These are phyloP conservation scores for Pontederia paniculata DNA, from an alignment of 176 grass and related monocot species.

Conservation along the genomic window DNA sequence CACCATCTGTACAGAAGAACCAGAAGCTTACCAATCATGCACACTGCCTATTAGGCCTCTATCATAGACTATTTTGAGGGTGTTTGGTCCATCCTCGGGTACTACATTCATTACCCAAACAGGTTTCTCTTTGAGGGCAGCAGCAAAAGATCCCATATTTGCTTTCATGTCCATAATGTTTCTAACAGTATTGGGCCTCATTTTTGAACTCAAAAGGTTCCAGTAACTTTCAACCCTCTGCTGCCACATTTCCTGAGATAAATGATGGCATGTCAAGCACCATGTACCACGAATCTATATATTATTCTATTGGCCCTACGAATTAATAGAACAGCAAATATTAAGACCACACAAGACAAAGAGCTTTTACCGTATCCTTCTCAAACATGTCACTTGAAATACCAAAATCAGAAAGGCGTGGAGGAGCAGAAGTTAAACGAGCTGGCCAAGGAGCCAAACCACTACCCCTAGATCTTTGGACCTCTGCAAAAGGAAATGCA, in stretches of 20 bases:
- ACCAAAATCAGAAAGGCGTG: conserved; percentile 71
- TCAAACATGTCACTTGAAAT: conserved; percentile 65
- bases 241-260: conserved; percentile 72
- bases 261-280: conserved; percentile 23
- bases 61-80: conserved; percentile 87
- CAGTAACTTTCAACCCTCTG: conserved; percentile 78
- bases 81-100: conserved; percentile 69
- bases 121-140: conserved; percentile 81
- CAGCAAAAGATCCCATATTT: conserved; percentile 80
- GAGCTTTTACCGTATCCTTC: conserved; percentile 62
- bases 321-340: not conserved
- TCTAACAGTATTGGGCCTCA: conserved; percentile 63
- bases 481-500: conserved; percentile 39
- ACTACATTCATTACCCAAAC: conserved; percentile 94
- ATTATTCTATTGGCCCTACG: too few species aligned
- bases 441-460: conserved; percentile 85
- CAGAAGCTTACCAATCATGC: conserved; percentile 60
- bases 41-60: conserved; percentile 73
- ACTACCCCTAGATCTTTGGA: conserved; percentile 72
- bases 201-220: conserved; percentile 59
- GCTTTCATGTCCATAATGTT: conserved; percentile 99
- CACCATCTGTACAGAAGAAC: too few species aligned
- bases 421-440: conserved; percentile 65
- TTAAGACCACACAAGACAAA: conserved; percentile 4
- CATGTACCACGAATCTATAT: not conserved